Conservation (phyloP, 306 rosid genomes). For the Neltuma alba region DNA sequence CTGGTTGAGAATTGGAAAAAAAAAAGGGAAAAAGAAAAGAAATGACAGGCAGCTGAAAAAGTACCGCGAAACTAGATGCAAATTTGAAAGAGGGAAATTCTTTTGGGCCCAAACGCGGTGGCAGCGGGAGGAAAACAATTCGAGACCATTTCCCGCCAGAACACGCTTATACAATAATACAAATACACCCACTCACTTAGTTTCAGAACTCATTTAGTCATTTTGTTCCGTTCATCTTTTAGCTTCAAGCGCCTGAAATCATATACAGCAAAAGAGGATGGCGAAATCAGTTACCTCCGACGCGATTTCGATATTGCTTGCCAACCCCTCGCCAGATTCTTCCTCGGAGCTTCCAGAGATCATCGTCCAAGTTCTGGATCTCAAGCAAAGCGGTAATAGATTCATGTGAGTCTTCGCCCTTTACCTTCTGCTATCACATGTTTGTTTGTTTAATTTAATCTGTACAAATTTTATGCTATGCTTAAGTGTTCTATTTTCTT, state of each 20-base stretch:
- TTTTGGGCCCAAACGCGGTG: not conserved
- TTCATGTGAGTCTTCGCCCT: slow-evolving; percentile 49
- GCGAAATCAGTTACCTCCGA: slow-evolving; percentile 47
- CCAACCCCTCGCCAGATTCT: slow-evolving; percentile 64
- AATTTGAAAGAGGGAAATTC: not conserved
- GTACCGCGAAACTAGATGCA: slow-evolving; percentile 22
- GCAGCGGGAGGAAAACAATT: slow-evolving; percentile 25
- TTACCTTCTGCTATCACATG: not conserved
- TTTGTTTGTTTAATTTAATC: not conserved
- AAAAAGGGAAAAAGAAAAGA: not conserved
- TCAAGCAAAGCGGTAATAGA: slow-evolving; percentile 61
- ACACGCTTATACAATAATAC: slow-evolving; percentile 31
- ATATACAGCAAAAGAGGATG: slow-evolving; percentile 41
- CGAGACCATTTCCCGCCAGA: slow-evolving; percentile 36
- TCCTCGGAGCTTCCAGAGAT: slow-evolving; percentile 63
- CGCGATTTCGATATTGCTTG: slow-evolving; percentile 62
- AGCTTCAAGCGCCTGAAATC: not conserved
- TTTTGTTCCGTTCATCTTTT: not conserved
- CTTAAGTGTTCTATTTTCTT: not conserved
- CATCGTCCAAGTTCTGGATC: slow-evolving; percentile 80
- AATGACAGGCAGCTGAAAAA: not conserved
- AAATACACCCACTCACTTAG: not conserved
- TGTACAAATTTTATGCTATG: not conserved
- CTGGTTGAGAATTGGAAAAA: too few relatives aligned
- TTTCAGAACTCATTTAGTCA: too few relatives aligned